These are phyloP conservation scores for Talaromyces sp. DNA, from an alignment of 2,329 filamentous ascomycete species.

Conservation along the genomic window DNA sequence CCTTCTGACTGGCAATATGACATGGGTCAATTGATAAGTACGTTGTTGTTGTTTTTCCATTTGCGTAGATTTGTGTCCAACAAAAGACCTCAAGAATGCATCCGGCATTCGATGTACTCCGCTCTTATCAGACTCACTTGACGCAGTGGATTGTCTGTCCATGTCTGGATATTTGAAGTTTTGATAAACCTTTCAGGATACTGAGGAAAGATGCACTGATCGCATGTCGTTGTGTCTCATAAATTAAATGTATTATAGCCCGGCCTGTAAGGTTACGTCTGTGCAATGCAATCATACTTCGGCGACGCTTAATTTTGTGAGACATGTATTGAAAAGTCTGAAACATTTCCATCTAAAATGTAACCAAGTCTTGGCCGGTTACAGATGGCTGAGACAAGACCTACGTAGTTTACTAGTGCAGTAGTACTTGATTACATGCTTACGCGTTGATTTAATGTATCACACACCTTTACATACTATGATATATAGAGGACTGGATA, in stretches of 20 bases:
- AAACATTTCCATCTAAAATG: background rate
- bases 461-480: background rate
- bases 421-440: background rate
- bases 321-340: slow-evolving; percentile 2
- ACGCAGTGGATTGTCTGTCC: background rate
- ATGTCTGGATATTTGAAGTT: background rate
- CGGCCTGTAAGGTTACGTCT: background rate
- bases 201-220: background rate
- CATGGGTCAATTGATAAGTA: background rate
- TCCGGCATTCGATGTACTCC: background rate
- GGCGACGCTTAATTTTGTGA: background rate
- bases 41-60: background rate
- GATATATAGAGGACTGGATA: background rate
- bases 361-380: background rate
- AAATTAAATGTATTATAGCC: background rate
- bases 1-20: background rate
- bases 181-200: background rate
- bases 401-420: background rate
- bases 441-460: background rate
- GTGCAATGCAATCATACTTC: background rate
- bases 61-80: background rate
- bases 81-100: background rate
- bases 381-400: background rate
- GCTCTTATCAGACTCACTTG: background rate
- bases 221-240: background rate